phyloP scores from a whole-genome alignment of 1,284 basidiomycete genomes.

The Sporisorium reilianum region DNA sequence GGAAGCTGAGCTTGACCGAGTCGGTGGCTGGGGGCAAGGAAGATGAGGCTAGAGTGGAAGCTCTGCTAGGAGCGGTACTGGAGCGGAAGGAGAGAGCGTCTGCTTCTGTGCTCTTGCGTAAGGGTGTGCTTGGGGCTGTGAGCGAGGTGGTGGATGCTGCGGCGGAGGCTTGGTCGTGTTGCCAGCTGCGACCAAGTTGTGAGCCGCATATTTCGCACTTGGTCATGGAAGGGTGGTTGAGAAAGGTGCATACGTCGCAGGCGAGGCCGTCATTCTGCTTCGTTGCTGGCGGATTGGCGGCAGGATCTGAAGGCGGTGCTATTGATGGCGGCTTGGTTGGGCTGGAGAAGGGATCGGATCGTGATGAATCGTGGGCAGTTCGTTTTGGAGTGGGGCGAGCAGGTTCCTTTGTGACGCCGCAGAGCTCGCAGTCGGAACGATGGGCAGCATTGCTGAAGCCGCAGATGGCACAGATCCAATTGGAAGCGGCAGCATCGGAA shows the following conservation, averaged over 20 bases:
- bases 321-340: constrained; percentile 19
- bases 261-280: constrained; percentile 24
- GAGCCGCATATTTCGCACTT: constrained; percentile 91
- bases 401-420: constrained; percentile 57
- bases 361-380: constrained; percentile 7
- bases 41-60: constrained; percentile 75
- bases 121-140: constrained; percentile 28
- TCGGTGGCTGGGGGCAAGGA: constrained; percentile 72
- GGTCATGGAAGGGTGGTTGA: constrained; percentile 82
- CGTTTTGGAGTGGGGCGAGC: constrained; percentile 30
- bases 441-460: constrained; percentile 50
- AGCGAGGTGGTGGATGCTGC: constrained; percentile 40
- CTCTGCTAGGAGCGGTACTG: constrained; percentile 41
- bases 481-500: constrained; percentile 12
- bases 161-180: constrained; percentile 20
- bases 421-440: constrained; percentile 43
- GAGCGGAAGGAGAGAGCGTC: constrained; percentile 32
- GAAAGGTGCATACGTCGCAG: constrained; percentile 90
- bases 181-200: constrained; percentile 71
- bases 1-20: constrained; percentile 78
- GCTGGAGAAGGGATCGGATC: constrained; percentile 14
- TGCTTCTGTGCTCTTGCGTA: constrained; percentile 37
- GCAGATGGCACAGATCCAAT: constrained; percentile 64
- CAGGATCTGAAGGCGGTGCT: constrained; percentile 3
- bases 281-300: neutral